Evolutionary conservation across 176 grass and related monocot genomes (phyloP).

Genomic region (Eragrostis nindensis): DNA sequence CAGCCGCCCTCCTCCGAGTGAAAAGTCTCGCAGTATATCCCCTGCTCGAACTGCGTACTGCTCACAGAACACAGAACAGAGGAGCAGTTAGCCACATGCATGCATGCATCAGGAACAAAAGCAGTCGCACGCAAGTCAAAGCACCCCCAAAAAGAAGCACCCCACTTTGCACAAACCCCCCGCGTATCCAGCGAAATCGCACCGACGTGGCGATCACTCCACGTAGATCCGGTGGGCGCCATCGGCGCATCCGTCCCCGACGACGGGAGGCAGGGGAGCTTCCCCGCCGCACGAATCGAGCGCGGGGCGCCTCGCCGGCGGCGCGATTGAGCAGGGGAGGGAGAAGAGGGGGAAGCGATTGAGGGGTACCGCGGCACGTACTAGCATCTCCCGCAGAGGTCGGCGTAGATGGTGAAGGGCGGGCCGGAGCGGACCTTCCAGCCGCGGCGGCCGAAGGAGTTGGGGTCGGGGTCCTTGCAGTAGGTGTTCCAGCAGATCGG

Average conservation of each 20-base stretch:
- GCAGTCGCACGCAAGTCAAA: slow-evolving; percentile 60
- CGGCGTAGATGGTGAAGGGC: slow-evolving; percentile 55
- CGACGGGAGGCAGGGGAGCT: neutral
- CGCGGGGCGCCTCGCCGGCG: neutral
- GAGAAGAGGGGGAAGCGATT: slow-evolving; percentile 25
- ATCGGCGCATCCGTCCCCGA: slow-evolving; percentile 50
- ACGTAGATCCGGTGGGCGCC: slow-evolving; percentile 68
- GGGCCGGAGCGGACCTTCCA: slow-evolving; percentile 78
- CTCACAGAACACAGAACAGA: slow-evolving; percentile 38
- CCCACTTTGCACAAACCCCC: slow-evolving; percentile 50
- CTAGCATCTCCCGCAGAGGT: slow-evolving; percentile 95
- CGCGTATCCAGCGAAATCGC: slow-evolving; percentile 40
- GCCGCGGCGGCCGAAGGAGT: slow-evolving; percentile 59
- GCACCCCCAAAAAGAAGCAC: slow-evolving; percentile 23
- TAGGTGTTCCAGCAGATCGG: slow-evolving; percentile 92
- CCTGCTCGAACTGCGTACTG: slow-evolving; percentile 76
- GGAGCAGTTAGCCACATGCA: slow-evolving; percentile 33
- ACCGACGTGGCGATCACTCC: slow-evolving; percentile 58
- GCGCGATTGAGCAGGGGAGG: slow-evolving; percentile 20
- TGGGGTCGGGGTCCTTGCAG: slow-evolving; percentile 90
- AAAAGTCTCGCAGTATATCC: slow-evolving; percentile 92
- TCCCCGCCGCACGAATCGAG: slow-evolving; percentile 39
- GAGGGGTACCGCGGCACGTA: slow-evolving; percentile 53
- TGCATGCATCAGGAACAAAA: slow-evolving; percentile 49
- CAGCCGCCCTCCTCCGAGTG: slow-evolving; percentile 88